Evolutionary conservation across 805 yeast genomes (phyloP).

Genomic region (Candida nanaspora): DNA sequence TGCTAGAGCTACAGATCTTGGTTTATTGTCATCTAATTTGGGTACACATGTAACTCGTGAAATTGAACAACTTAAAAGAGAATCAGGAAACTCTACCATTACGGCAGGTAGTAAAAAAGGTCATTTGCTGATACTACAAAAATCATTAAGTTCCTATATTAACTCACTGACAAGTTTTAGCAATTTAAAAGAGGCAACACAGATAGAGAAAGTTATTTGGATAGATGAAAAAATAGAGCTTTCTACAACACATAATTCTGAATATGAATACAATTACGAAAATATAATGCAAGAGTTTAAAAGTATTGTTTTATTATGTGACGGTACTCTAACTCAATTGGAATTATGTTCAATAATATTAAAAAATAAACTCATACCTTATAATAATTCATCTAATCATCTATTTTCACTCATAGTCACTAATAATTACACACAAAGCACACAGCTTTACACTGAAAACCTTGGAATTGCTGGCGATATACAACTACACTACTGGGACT

Average conservation of each 20-base stretch:
- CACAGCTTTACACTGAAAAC: slow-evolving; percentile 14
- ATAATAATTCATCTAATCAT: slow-evolving; percentile 2
- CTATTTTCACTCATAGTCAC: slow-evolving; percentile 13
- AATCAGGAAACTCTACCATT: neutral
- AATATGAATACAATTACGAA: slow-evolving; percentile 10
- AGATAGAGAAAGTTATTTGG: slow-evolving; percentile 23
- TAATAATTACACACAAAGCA: slow-evolving; percentile 6
- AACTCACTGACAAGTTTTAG: slow-evolving; percentile 22
- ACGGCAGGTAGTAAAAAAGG: neutral
- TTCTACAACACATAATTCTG: neutral
- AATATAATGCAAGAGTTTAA: slow-evolving; percentile 8
- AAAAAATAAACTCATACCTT: slow-evolving; percentile 13
- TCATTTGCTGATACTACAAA: slow-evolving; percentile 18
- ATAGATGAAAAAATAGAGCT: slow-evolving; percentile 11
- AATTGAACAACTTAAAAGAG: neutral
- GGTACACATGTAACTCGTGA: neutral
- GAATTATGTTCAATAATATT: slow-evolving; percentile 7
- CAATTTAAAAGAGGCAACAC: slow-evolving; percentile 16
- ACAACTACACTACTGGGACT: slow-evolving; percentile 15
- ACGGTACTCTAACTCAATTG: slow-evolving; percentile 8
- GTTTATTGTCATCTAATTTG: neutral
- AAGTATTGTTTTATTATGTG: slow-evolving; percentile 18
- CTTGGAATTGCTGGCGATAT: slow-evolving; percentile 21
- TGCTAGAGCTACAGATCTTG: neutral
- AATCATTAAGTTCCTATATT: slow-evolving; percentile 15